These are phyloP conservation scores for Penstemon davidsonii DNA, from an alignment of 257 asterid genomes.

Conservation along the genomic window DNA sequence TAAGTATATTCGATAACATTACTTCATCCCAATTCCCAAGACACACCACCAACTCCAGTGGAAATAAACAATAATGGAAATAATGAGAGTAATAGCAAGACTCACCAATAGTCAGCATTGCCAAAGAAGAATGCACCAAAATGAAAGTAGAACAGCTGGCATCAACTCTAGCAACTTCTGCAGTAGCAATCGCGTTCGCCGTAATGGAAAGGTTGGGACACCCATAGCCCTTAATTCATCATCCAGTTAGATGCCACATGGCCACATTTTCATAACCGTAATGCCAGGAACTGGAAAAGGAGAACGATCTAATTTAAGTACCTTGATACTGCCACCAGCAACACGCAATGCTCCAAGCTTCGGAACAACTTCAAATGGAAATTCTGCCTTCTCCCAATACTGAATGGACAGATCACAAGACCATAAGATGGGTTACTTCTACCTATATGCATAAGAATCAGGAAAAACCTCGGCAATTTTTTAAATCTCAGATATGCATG, in stretches of 20 bases:
- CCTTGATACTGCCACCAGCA: slow-evolving; percentile 93
- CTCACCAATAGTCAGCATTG: slow-evolving; percentile 87
- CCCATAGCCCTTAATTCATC: slow-evolving; percentile 72
- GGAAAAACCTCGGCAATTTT: neutral
- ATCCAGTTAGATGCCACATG: slow-evolving; percentile 25
- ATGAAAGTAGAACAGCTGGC: slow-evolving; percentile 92
- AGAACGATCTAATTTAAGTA: slow-evolving; percentile 20
- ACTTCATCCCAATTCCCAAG: neutral
- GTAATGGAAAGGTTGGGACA: slow-evolving; percentile 85
- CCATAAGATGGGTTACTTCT: neutral
- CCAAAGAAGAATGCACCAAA: slow-evolving; percentile 89
- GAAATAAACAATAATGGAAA: neutral
- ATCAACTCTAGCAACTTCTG: slow-evolving; percentile 95
- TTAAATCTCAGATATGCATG: neutral
- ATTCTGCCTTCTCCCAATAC: slow-evolving; percentile 99
- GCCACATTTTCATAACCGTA: neutral
- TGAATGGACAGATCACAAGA: slow-evolving; percentile 36
- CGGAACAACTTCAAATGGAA: slow-evolving; percentile 92
- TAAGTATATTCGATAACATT: slow-evolving; percentile 13
- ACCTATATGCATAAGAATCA: slow-evolving; percentile 1
- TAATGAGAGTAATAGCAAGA: slow-evolving; percentile 23
- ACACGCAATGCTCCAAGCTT: slow-evolving; percentile 70
- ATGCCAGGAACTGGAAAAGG: slow-evolving; percentile 5
- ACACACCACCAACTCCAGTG: neutral
- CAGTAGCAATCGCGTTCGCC: slow-evolving; percentile 71